These are phyloP conservation scores for Solanum corneliomulleri DNA, from an alignment of 257 asterid genomes.

Conservation along the genomic window DNA sequence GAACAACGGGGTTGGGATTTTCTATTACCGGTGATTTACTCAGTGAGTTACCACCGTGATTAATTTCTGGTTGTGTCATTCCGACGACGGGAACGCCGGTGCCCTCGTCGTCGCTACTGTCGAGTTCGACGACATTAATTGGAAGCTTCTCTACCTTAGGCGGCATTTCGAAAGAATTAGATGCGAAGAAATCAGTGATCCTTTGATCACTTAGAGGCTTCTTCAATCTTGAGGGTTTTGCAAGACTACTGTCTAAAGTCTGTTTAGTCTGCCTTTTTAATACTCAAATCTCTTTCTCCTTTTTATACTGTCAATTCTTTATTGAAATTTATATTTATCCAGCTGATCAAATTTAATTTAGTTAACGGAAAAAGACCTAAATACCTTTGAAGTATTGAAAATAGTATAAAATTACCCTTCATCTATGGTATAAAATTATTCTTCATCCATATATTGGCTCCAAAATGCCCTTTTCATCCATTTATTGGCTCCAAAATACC, in stretches of 20 bases:
- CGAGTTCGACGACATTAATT: slow-evolving; percentile 50
- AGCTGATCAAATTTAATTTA: neutral
- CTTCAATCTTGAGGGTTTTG: neutral
- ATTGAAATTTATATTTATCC: neutral
- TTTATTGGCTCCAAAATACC: too few relatives aligned
- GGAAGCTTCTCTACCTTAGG: slow-evolving; percentile 22
- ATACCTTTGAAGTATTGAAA: too few relatives aligned
- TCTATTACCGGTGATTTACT: slow-evolving; percentile 18
- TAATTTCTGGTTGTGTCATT: neutral
- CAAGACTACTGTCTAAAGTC: neutral
- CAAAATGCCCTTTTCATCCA: too few relatives aligned
- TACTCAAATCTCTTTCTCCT: neutral
- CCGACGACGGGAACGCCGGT: neutral
- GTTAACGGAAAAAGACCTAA: too few relatives aligned
- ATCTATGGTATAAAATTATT: too few relatives aligned
- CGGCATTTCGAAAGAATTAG: slow-evolving; percentile 12
- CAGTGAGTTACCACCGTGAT: slow-evolving; percentile 10
- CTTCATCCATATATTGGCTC: too few relatives aligned
- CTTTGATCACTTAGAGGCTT: neutral
- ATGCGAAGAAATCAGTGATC: neutral
- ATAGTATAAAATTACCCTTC: too few relatives aligned
- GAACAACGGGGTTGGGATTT: slow-evolving; percentile 1
- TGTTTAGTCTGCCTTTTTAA: neutral
- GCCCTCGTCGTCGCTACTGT: slow-evolving; percentile 67
- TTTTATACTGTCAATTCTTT: neutral